Conservation (phyloP, 2,329 filamentous ascomycete genomes). For the Cladosporium sp. region DNA sequence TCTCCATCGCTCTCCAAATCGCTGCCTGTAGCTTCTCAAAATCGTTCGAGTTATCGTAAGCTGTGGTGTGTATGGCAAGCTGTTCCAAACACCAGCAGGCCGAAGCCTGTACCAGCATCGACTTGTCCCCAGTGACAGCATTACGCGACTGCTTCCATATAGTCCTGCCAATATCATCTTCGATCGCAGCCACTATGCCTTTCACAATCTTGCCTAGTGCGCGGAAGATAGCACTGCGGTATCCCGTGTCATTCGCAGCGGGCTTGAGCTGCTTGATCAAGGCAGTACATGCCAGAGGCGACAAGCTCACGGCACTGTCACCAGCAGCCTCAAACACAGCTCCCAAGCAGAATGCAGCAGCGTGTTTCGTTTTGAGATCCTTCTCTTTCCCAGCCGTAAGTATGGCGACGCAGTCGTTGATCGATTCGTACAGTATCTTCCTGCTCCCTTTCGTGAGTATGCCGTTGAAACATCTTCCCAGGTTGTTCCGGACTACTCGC, state of each 20-base stretch:
- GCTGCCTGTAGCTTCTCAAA: conserved; percentile 84
- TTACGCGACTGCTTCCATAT: conserved; percentile 89
- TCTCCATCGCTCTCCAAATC: conserved; percentile 86
- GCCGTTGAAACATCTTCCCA: conserved; percentile 79
- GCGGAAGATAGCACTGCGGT: conserved; percentile 75
- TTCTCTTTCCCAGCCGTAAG: conserved; percentile 76
- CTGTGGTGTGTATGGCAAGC: conserved; percentile 69
- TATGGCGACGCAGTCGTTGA: conserved; percentile 80
- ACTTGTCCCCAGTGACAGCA: conserved; percentile 76
- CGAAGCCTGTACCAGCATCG: conserved; percentile 73
- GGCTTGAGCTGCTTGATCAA: conserved; percentile 78
- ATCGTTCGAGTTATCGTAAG: conserved; percentile 85
- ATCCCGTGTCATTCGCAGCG: conserved; percentile 75
- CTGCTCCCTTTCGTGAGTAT: conserved; percentile 84
- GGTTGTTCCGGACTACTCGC: conserved; percentile 83
- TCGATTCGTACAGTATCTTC: conserved; percentile 89
- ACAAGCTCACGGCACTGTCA: conserved; percentile 85
- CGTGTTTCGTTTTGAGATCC: conserved; percentile 79
- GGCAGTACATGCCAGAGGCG: conserved; percentile 70
- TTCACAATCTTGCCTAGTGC: conserved; percentile 73
- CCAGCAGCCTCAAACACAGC: conserved; percentile 89
- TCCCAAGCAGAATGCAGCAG: conserved; percentile 81
- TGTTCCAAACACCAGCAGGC: conserved; percentile 78
- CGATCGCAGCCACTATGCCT: conserved; percentile 74
- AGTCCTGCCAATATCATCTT: conserved; percentile 83